Conservation (phyloP, 495 filamentous ascomycete genomes). For the Penicillium atrosanguineum region DNA sequence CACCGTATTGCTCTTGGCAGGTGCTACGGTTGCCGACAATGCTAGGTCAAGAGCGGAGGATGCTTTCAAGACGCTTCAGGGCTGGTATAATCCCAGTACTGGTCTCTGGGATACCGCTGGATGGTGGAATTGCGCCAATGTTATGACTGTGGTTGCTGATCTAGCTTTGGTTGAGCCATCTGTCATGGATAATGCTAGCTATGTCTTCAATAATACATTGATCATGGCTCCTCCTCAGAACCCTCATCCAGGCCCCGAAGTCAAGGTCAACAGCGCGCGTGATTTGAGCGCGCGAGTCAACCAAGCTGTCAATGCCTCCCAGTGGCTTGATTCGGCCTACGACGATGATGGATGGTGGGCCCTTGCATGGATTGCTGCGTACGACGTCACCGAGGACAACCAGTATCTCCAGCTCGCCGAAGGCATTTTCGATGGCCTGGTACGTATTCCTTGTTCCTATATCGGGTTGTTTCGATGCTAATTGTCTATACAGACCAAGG, state of each 20-base stretch:
- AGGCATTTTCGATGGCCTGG: constrained; percentile 61
- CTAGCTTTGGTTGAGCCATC: constrained; percentile 49
- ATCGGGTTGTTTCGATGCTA: background rate
- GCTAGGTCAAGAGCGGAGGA: constrained; percentile 37
- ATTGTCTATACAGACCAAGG: constrained; percentile 28
- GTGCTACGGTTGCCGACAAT: constrained; percentile 15
- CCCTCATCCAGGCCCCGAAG: constrained; percentile 20
- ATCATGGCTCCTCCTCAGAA: constrained; percentile 27
- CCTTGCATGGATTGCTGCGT: constrained; percentile 61
- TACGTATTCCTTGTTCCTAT: constrained; percentile 10
- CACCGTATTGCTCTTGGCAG: constrained; percentile 4
- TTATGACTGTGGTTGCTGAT: constrained; percentile 61
- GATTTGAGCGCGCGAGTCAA: constrained; percentile 5
- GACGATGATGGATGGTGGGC: constrained; percentile 78
- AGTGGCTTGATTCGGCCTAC: constrained; percentile 59
- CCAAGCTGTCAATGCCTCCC: constrained; percentile 18
- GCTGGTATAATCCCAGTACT: constrained; percentile 59
- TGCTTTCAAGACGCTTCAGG: constrained; percentile 52
- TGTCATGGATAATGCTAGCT: constrained; percentile 24
- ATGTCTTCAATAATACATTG: constrained; percentile 46
- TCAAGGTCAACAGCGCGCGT: constrained; percentile 4
- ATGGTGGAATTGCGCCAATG: constrained; percentile 80
- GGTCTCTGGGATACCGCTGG: constrained; percentile 65
- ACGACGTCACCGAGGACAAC: constrained; percentile 56
- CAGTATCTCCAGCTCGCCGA: constrained; percentile 55